phyloP scores from a whole-genome alignment of 2,329 filamentous ascomycete genomes.

The Westerdykella aurantiaca region DNA sequence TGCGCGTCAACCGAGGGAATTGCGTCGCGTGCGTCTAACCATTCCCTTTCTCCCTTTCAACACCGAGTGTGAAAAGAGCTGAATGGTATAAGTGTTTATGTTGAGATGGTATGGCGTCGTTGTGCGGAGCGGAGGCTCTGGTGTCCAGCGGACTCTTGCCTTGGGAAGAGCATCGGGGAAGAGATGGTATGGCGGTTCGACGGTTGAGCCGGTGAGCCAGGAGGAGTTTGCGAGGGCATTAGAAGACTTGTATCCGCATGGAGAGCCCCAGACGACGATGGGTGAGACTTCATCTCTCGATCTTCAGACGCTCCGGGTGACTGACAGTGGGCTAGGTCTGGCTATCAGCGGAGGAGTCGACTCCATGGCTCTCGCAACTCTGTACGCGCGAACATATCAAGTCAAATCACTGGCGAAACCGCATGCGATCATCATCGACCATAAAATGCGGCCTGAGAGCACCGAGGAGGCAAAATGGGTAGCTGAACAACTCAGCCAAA shows the following conservation, averaged over 20 bases:
- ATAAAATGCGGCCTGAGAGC: constrained; percentile 53
- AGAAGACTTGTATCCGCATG: constrained; percentile 2
- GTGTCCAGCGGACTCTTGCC: constrained; percentile 2
- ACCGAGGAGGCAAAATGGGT: constrained; percentile 51
- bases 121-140: constrained; percentile 2
- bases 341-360: constrained; percentile 91
- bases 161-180: neutral
- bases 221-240: constrained; percentile 24
- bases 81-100: neutral
- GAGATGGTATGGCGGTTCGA: constrained; percentile 18
- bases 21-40: neutral
- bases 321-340: constrained; percentile 43
- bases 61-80: neutral
- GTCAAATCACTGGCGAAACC: constrained; percentile 25
- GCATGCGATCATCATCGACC: constrained; percentile 57
- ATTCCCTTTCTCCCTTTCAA: neutral
- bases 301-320: neutral
- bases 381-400: constrained; percentile 48
- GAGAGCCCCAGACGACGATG: neutral
- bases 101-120: neutral
- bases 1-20: neutral
- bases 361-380: constrained; percentile 87
- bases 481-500: constrained; percentile 38
- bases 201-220: constrained; percentile 16
- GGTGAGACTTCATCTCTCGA: neutral